These are phyloP conservation scores for Barnettozyma vustinii DNA, from an alignment of 805 yeast species.

Conservation along the genomic window DNA sequence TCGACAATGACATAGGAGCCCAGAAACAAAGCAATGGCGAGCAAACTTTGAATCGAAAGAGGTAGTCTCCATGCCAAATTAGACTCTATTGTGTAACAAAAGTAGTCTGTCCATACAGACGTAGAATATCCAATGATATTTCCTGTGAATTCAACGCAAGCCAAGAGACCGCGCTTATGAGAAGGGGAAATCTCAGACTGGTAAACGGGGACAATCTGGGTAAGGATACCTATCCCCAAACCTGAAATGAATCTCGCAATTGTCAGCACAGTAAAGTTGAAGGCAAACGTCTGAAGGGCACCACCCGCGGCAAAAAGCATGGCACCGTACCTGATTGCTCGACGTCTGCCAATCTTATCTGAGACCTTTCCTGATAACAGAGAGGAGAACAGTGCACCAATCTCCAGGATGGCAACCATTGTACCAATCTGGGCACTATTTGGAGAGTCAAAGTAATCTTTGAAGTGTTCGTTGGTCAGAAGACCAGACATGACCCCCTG, in stretches of 20 bases:
- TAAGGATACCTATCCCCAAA: slow-evolving; percentile 79
- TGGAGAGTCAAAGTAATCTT: slow-evolving; percentile 66
- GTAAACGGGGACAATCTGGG: slow-evolving; percentile 82
- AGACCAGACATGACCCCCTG: slow-evolving; percentile 92
- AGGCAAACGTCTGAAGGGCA: slow-evolving; percentile 57
- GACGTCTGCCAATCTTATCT: slow-evolving; percentile 73
- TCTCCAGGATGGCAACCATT: slow-evolving; percentile 81
- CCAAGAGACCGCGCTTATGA: slow-evolving; percentile 77
- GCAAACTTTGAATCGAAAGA: slow-evolving; percentile 64
- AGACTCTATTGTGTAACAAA: slow-evolving; percentile 58
- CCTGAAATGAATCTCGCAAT: slow-evolving; percentile 77
- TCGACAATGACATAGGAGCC: slow-evolving; percentile 83
- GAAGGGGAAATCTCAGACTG: slow-evolving; percentile 88
- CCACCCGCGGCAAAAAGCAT: slow-evolving; percentile 77
- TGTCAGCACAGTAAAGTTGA: slow-evolving; percentile 50
- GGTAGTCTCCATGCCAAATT: slow-evolving; percentile 77
- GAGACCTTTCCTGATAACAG: slow-evolving; percentile 72
- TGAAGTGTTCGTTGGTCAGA: slow-evolving; percentile 67
- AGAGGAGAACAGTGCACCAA: slow-evolving; percentile 81
- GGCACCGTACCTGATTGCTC: slow-evolving; percentile 78
- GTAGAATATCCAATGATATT: slow-evolving; percentile 76
- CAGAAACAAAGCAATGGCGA: slow-evolving; percentile 59
- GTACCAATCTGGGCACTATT: slow-evolving; percentile 72
- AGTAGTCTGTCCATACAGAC: slow-evolving; percentile 85
- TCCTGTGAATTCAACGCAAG: slow-evolving; percentile 85